Base-by-base conservation (phyloP, 2,329 filamentous ascomycete genomes). In the Fusarium xyrophilum region DNA sequence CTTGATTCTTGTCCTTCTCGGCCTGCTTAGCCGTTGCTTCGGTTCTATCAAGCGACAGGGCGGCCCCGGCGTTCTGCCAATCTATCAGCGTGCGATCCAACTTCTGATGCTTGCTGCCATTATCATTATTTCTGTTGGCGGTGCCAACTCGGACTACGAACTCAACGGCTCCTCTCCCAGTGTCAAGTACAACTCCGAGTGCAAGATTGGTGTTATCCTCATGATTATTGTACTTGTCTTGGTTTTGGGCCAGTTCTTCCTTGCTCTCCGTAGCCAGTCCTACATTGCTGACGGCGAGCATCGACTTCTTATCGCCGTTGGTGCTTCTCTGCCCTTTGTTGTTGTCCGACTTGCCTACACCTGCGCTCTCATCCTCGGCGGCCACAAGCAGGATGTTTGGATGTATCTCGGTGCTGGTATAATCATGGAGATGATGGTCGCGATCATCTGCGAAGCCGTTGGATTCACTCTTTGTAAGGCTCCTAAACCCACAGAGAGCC, bases 241-340 rank as follows among this genome's bases (percentile, higher is more conserved):
- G 52, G 69, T 80, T 11, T 73, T 83, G 65, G 75, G 83, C 59
- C 62, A 81, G 64, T 74, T 78, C 7, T 43, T 82, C 28, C 56
- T 85, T n/a, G 76, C 76, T 25, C 57, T 81, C 21, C 74, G 79
- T 36, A 81, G 80, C 68, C 79, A 79, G 38, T 74, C 77, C 56
- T 75, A 71, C 40, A 68, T 81, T 23, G 80, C 79, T 38, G 74
- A 86, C 63, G 79, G 86, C n/a, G 86, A 88, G 74, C 83, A 84
- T 64, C 82, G 84, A 19, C 82, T 89, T 40, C 77, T 89, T 13
- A 79, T 85, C 30, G 77, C 76, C 15, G 76, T 82, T 42, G 51
- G 71, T n/a, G 59, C 70, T 28, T 78, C 76, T 43, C 52, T 79
- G 12, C 78, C 78, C 6, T 78, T 79, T 54, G 73, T 78, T 42